Conservation (phyloP, 2,329 filamentous ascomycete species). For the Colletotrichum horii region DNA sequence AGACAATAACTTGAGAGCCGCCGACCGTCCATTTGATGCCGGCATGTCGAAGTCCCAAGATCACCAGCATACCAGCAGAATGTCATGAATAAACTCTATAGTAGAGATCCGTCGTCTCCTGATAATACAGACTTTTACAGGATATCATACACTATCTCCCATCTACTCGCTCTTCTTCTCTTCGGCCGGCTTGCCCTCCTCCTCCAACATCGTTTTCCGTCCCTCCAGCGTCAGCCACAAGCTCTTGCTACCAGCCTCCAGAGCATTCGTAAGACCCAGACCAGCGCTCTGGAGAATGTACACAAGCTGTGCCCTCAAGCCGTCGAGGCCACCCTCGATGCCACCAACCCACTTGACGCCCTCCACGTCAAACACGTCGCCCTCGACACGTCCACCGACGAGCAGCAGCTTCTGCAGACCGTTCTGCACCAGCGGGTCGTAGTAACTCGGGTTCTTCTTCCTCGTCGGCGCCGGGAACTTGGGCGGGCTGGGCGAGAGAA, state of each 20-base stretch:
- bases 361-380: conserved; percentile 79
- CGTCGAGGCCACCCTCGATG: conserved; percentile 82
- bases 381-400: conserved; percentile 86
- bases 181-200: conserved; percentile 40
- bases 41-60: neutral
- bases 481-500: conserved; percentile 75
- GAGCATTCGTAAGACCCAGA: conserved; percentile 74
- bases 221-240: conserved; percentile 90
- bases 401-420: conserved; percentile 88
- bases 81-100: conserved; percentile 10
- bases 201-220: conserved; percentile 80
- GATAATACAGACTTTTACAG: conserved; percentile 21
- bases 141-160: conserved; percentile 21
- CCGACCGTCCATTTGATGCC: neutral
- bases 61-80: neutral
- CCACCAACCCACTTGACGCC: conserved; percentile 70
- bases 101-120: conserved; percentile 12
- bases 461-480: conserved; percentile 81
- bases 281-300: conserved; percentile 81
- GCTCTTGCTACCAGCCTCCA: conserved; percentile 81
- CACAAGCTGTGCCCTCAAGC: conserved; percentile 82
- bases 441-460: conserved; percentile 78
- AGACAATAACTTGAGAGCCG: neutral
- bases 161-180: conserved; percentile 19
- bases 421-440: conserved; percentile 79